Conservation (phyloP, 75 land plant genomes). For the Sequoia sempervirens region DNA sequence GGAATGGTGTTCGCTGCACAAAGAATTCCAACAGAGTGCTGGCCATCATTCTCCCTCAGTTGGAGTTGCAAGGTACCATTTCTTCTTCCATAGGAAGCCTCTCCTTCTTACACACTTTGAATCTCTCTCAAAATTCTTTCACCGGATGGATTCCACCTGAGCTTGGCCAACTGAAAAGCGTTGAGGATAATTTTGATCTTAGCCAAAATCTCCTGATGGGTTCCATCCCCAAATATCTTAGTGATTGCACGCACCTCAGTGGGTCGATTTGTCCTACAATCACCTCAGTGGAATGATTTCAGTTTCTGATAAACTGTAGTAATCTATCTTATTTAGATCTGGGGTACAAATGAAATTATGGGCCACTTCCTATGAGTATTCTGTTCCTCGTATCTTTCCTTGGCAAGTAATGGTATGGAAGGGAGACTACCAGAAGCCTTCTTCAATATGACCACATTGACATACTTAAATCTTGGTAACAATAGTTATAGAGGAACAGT, state of each 20-base stretch:
- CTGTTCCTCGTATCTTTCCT: too few species aligned
- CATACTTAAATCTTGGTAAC: too few species aligned
- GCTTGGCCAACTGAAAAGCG: constrained; percentile 2
- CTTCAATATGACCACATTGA: too few species aligned
- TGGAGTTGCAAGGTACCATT: background rate
- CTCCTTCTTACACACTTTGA: background rate
- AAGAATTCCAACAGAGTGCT: background rate
- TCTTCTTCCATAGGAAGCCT: background rate
- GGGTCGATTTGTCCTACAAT: too few species aligned
- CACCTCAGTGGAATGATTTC: too few species aligned
- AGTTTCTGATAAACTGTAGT: too few species aligned
- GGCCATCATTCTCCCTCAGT: background rate
- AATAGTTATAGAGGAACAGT: too few species aligned
- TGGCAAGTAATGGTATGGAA: too few species aligned
- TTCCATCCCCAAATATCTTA: background rate
- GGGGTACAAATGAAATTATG: too few species aligned
- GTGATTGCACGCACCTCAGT: background rate
- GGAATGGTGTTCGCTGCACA: background rate
- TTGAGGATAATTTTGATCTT: constrained; percentile 5
- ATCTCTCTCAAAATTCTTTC: background rate
- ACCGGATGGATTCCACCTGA: background rate
- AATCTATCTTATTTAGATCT: too few species aligned
- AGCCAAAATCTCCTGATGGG: background rate
- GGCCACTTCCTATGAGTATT: too few species aligned
- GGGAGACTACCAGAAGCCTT: too few species aligned